phyloP scores from a whole-genome alignment of 2,329 filamentous ascomycete genomes.

The Pseudogymnoascus sp. region DNA sequence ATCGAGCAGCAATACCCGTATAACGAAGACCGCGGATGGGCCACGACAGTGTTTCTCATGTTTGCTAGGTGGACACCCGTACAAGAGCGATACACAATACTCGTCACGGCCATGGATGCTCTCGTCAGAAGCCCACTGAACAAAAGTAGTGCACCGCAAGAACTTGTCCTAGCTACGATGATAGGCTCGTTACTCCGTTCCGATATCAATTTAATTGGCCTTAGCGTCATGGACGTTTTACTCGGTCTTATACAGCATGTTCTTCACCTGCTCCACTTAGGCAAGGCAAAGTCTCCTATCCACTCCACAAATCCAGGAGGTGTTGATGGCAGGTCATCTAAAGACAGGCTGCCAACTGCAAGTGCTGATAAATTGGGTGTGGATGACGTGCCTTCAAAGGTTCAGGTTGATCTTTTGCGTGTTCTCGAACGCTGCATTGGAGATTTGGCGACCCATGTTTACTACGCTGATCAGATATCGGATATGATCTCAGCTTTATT shows the following conservation, averaged over 20 bases:
- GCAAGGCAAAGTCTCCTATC: constrained; percentile 29
- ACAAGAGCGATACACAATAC: constrained; percentile 85
- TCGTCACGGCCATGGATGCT: constrained; percentile 72
- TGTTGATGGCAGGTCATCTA: constrained; percentile 13
- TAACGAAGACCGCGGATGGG: constrained; percentile 58
- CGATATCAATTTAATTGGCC: constrained; percentile 84
- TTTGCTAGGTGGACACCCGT: constrained; percentile 84
- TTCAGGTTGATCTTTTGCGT: constrained; percentile 55
- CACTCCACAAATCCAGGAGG: constrained; percentile 23
- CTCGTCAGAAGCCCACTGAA: constrained; percentile 59
- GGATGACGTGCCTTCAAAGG: constrained; percentile 39
- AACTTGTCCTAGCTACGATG: constrained; percentile 68
- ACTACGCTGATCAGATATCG: constrained; percentile 91
- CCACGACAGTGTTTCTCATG: constrained; percentile 70
- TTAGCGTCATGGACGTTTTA: constrained; percentile 93
- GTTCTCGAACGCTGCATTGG: constrained; percentile 77
- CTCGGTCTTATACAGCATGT: constrained; percentile 79
- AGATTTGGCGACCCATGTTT: constrained; percentile 87
- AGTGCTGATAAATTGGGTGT: constrained; percentile 13
- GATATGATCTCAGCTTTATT: constrained; percentile 87
- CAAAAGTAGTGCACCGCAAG: constrained; percentile 63
- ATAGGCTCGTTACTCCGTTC: constrained; percentile 78
- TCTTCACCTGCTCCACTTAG: constrained; percentile 64
- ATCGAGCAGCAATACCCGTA: constrained; percentile 35
- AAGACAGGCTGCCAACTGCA: constrained; percentile 19